Base-by-base conservation (phyloP, 2,329 filamentous ascomycete species). In the Fusarium domesticum region DNA sequence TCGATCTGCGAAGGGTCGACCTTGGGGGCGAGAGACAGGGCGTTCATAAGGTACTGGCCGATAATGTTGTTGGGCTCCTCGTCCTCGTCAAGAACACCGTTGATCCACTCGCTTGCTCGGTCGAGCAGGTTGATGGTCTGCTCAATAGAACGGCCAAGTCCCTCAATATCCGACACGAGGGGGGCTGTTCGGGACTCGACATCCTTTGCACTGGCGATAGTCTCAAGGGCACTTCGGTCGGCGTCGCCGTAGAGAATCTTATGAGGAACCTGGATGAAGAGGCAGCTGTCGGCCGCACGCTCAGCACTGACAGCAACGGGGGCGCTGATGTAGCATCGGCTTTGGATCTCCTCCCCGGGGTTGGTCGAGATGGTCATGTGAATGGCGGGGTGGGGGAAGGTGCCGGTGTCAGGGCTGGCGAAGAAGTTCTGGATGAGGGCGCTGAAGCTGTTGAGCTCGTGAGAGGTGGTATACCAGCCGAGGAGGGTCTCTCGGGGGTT, bases 361-460 rank as follows among this genome's bases (percentile, higher is more conserved):
- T 90, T 84, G 50, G 91, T 96, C 51, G 85, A 90, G 57, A 97
- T 89, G 52, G 93, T 98, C 69, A 98, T 78, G 74, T 98, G 93
- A 38, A 98, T 86, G 55, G 93, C 92, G n/a, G 93, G 93, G 72
- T 96, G 89, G 42, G 93, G 93, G 76, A 87, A 96, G 45, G 93
- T 98, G 66, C 93, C 93, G 55, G 96, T 95, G 64, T 95, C 93
- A 64, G 95, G 90, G 65, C 89, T 88, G 65, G 87, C 89, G 78
- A 97, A 98, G 78, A 97, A 98, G 79, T 98, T 98, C 75, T 98
- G 93, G 72, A 70, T 98, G 62, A 98, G 82, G 61, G 93, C 93
- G 68, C 87, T 93, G 79, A 98, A 98, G 68, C 87, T 95, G 82
- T 98, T 97, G 65, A 98, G 82, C 73, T 97, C 92, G 69, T 89